Evolutionary conservation across 2,329 filamentous ascomycete species (phyloP), one percentile per base, ranked within the genome.

Genomic region (Aspergillus novoparasiticus): DNA sequence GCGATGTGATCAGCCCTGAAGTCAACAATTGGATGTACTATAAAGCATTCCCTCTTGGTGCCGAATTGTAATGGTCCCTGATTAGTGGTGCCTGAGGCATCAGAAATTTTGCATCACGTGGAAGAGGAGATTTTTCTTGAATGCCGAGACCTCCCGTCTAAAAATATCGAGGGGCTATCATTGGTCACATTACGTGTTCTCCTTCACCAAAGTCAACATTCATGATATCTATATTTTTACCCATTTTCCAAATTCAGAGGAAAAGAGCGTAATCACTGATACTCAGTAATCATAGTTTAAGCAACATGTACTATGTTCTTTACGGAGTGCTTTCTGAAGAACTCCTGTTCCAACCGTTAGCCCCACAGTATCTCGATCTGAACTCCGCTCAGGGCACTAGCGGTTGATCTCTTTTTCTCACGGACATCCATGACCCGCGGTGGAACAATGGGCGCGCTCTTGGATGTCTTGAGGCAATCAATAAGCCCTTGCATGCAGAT

Each of bases 381-480:
- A 54, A 54, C 51, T 54, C 51, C 51, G 51, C 51, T 23, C 16
- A 54, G 4, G 51, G 12, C 51, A 54, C 51, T 54, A 54, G 51
- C 28, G 51, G 51, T 54, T 54, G 51, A 54, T 54, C 51, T 54
- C 51, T 36, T 54, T 30, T 54, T 54, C 51, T 54, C 51, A 54
- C 51, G n/a, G 30, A 36, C 51, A 54, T 36, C 28, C 9, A 54
- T 19, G 30, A 54, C 30, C 51, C 28, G 30, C 51, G 28, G 30
- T n/a, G 30, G 30, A 54, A 54, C 51, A 36, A 54, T 36, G 51
- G 51, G 51, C 30, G 23, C 12, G 51, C 51, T 54, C n/a, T 54
- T 36, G 28, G 51, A 23, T 2, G 19, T 5, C 4, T 36, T 36
- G 30, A 4, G 32, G 19, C 51, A 36, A 19, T n/a, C 51, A 23